Percentiles rank a stretch among this genome's conserved stretches.
These are phyloP conservation scores for Phytophthora vignae DNA, from an alignment of 352 stramenopile genomes.

Conservation along the genomic window DNA sequence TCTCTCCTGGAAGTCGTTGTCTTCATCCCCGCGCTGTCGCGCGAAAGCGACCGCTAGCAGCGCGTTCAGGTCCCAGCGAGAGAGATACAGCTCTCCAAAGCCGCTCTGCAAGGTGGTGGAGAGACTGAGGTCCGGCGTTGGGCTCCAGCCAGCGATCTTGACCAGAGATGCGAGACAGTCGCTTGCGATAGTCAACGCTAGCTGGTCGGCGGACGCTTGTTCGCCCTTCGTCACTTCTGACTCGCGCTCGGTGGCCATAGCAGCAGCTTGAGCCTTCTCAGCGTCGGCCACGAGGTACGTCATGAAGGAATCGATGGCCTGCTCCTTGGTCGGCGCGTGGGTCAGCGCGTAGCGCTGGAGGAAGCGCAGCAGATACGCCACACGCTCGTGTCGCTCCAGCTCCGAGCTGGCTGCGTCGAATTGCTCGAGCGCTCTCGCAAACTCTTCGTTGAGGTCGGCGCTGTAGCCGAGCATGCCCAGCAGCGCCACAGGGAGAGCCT, in stretches of 20 bases:
- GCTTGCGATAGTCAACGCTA: slow-evolving; percentile 18
- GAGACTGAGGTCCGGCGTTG: slow-evolving; percentile 9
- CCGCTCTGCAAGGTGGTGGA: slow-evolving; percentile 13
- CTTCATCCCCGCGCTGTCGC: slow-evolving; percentile 40
- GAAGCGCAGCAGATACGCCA: slow-evolving; percentile 74
- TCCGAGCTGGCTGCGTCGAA: slow-evolving; percentile 39
- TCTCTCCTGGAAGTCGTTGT: slow-evolving; percentile 56
- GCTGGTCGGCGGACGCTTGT: slow-evolving; percentile 3
- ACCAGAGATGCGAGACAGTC: slow-evolving; percentile 47
- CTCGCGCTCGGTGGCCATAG: slow-evolving; percentile 10
- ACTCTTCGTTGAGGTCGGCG: slow-evolving; percentile 73
- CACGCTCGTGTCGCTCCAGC: slow-evolving; percentile 37
- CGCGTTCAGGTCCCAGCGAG: slow-evolving; percentile 56
- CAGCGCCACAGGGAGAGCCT: slow-evolving; percentile 65
- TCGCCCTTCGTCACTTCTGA: slow-evolving; percentile 16
- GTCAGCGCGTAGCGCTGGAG: slow-evolving; percentile 68
- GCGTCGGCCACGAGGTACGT: slow-evolving; percentile 43
- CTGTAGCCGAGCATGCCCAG: slow-evolving; percentile 76
- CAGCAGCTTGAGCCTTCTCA: slow-evolving; percentile 26
- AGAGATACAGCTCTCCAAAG: slow-evolving; percentile 64
- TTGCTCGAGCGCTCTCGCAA: slow-evolving; percentile 50
- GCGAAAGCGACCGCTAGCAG: slow-evolving; percentile 53
- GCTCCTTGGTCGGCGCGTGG: slow-evolving; percentile 53
- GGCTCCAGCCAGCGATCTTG: slow-evolving; percentile 45
- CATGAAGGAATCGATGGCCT: slow-evolving; percentile 66